Percentiles rank a stretch among this genome's conserved stretches.
phyloP scores from a whole-genome alignment of 2,329 filamentous ascomycete species.

The Didymella lethalis region DNA sequence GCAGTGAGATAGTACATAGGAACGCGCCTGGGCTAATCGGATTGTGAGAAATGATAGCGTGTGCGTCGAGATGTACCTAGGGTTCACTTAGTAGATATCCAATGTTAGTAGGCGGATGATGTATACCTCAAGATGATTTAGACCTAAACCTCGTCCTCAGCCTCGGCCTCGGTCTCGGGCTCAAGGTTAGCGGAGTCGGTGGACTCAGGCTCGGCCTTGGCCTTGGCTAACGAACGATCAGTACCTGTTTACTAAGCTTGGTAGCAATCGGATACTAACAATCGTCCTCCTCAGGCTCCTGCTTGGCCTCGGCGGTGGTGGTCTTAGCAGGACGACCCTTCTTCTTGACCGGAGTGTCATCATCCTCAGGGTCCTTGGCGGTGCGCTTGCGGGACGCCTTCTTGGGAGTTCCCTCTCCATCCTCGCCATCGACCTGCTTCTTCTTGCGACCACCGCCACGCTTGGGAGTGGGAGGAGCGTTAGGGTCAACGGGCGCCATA shows the following conservation, averaged over 20 bases:
- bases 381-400: slow-evolving; percentile 44
- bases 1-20: not conserved
- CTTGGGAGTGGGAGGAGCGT: slow-evolving; percentile 30
- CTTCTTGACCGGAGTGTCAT: slow-evolving; percentile 43
- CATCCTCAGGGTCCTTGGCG: slow-evolving; percentile 43
- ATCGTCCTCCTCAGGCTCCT: slow-evolving; percentile 25
- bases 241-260: slow-evolving; percentile 1
- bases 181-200: slow-evolving; percentile 2
- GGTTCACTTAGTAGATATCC: not conserved
- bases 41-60: not conserved
- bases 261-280: not conserved
- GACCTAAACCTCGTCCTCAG: slow-evolving; percentile 30
- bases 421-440: slow-evolving; percentile 25
- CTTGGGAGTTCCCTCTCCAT: slow-evolving; percentile 34
- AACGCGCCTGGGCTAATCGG: not conserved
- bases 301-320: slow-evolving; percentile 31
- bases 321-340: slow-evolving; percentile 32
- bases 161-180: slow-evolving; percentile 23
- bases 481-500: slow-evolving; percentile 20
- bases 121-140: slow-evolving; percentile 1
- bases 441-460: slow-evolving; percentile 35
- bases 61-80: not conserved
- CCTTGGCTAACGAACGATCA: slow-evolving; percentile 6
- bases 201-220: slow-evolving; percentile 21
- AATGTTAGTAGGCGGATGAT: not conserved